Evolutionary conservation across 2,329 filamentous ascomycete genomes (phyloP).

Genomic region (Arthrinium phaeospermum): DNA sequence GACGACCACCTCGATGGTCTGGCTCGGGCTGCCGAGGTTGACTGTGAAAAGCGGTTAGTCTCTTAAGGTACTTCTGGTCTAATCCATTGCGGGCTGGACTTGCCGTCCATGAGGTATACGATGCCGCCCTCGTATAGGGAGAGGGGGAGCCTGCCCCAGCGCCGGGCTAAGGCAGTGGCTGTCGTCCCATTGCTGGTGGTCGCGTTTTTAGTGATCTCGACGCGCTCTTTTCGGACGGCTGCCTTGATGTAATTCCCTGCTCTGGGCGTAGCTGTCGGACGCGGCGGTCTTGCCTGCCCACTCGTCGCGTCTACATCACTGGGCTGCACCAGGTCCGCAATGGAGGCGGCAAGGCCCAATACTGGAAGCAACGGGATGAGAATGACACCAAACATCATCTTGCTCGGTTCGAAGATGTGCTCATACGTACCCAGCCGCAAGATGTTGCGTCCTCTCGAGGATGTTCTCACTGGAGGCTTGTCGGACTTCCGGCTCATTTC

Average conservation of each 20-base stretch:
- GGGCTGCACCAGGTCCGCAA: neutral
- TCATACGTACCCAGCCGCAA: neutral
- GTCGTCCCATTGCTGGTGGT: slow-evolving; percentile 3
- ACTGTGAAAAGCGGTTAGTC: too few relatives aligned
- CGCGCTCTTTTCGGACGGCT: slow-evolving; percentile 27
- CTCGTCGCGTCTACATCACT: neutral
- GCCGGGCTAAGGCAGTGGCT: neutral
- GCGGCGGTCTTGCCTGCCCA: neutral
- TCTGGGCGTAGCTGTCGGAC: neutral
- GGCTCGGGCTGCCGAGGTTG: slow-evolving; percentile 59
- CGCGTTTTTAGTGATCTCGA: slow-evolving; percentile 28
- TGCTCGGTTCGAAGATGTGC: neutral
- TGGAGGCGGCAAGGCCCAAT: neutral
- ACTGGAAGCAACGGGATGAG: neutral
- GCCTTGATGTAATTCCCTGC: slow-evolving; percentile 31
- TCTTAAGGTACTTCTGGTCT: too few relatives aligned
- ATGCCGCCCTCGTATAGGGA: slow-evolving; percentile 37
- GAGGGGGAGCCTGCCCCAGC: slow-evolving; percentile 32
- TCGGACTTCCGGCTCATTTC: neutral
- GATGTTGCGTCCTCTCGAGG: neutral
- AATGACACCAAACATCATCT: neutral
- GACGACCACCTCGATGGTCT: slow-evolving; percentile 58
- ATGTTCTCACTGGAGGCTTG: neutral
- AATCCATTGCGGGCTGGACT: too few relatives aligned
- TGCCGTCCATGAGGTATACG: slow-evolving; percentile 42